Percentiles rank a stretch among this genome's conserved stretches.
These are phyloP conservation scores for Hypoxylon fragiforme DNA, from an alignment of 495 filamentous ascomycete genomes.

Conservation along the genomic window DNA sequence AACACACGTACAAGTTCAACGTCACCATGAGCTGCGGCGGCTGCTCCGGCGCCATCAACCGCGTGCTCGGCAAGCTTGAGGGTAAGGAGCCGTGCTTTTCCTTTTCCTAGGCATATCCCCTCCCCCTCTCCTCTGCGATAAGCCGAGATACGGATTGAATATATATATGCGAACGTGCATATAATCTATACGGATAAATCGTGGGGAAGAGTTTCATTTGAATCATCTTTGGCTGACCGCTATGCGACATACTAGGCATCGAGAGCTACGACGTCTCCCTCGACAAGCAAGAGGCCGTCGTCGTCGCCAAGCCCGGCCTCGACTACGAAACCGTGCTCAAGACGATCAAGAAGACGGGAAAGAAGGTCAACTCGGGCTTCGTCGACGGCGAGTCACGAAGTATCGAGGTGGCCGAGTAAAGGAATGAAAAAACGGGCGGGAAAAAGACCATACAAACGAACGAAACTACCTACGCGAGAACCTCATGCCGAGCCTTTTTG, in stretches of 20 bases:
- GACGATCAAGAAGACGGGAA: conserved; percentile 94
- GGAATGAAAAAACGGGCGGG: conserved; percentile 3
- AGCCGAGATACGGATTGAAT: no score
- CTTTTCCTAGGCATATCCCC: conserved; percentile 1
- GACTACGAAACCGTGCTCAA: conserved; percentile 79
- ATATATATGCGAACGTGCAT: no score
- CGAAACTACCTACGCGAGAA: no score
- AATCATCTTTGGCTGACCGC: no score
- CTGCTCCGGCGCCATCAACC: conserved; percentile 69
- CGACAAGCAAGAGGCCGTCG: conserved; percentile 74
- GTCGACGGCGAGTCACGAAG: conserved; percentile 55
- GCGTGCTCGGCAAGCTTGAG: conserved; percentile 93
- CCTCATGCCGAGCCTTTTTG: no score
- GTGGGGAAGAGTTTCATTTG: no score
- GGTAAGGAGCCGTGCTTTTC: conserved; percentile 66
- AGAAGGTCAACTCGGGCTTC: conserved; percentile 78
- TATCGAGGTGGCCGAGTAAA: conserved; percentile 47
- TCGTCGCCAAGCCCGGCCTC: conserved; percentile 65
- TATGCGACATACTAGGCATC: conserved; percentile 62
- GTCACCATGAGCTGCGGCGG: conserved; percentile 68
- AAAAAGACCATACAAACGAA: no score
- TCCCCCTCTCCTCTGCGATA: not conserved
- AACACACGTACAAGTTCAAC: conserved; percentile 67
- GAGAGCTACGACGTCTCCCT: conserved; percentile 85
- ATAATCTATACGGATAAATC: no score